Conservation (phyloP, 2,329 filamentous ascomycete species). For the Lecanicillium sp. region DNA sequence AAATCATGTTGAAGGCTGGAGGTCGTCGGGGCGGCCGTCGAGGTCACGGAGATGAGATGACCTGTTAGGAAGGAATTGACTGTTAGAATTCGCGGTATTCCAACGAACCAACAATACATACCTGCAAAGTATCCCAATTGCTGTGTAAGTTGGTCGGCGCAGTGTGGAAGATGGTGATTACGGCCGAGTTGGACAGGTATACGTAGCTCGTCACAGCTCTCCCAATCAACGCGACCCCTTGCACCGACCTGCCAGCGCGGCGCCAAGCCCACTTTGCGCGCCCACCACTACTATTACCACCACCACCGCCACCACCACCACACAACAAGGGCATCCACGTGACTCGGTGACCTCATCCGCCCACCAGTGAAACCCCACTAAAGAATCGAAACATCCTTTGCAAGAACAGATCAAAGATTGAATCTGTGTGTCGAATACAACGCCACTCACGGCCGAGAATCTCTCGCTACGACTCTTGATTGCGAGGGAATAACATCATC, state of each 20-base stretch:
- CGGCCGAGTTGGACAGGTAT: slow-evolving; percentile 9
- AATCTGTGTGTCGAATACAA: slow-evolving; percentile 3
- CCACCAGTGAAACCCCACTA: slow-evolving; percentile 13
- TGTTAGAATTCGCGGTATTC: too few species aligned
- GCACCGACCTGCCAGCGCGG: not conserved
- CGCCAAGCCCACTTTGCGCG: not conserved
- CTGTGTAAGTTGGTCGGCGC: too few species aligned
- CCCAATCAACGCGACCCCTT: too few species aligned
- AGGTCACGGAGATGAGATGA: not conserved
- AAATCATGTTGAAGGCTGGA: slow-evolving; percentile 65
- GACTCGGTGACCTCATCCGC: slow-evolving; percentile 18
- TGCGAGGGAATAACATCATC: not conserved
- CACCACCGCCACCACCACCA: not conserved
- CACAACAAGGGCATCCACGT: slow-evolving; percentile 14
- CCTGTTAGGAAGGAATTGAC: too few species aligned
- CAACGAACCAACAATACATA: too few species aligned
- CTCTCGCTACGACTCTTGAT: not conserved
- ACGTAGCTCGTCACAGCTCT: slow-evolving; percentile 9
- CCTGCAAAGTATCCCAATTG: too few species aligned
- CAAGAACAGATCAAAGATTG: slow-evolving; percentile 8
- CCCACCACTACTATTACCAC: too few species aligned
- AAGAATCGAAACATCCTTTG: slow-evolving; percentile 12
- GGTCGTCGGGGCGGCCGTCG: slow-evolving; percentile 10
- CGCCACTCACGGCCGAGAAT: slow-evolving; percentile 1
- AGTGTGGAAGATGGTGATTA: too few species aligned